Conservation (phyloP, 2,329 filamentous ascomycete species). For the Paradendryphiella salina region DNA sequence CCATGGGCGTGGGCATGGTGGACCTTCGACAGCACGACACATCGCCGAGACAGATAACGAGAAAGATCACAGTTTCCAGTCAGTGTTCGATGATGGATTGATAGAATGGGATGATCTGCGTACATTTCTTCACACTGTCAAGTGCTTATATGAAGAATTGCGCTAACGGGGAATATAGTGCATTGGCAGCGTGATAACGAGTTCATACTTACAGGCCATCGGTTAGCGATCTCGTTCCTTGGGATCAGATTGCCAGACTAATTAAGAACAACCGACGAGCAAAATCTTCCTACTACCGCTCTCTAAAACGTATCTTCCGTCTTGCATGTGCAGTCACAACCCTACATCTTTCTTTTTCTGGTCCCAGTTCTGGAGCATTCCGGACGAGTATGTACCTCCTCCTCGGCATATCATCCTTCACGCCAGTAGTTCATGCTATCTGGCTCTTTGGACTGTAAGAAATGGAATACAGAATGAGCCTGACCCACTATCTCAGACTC, state of each 20-base stretch:
- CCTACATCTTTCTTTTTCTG: slow-evolving; percentile 33
- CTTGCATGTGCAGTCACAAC: slow-evolving; percentile 47
- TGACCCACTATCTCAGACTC: slow-evolving; percentile 48
- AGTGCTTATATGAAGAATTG: background rate
- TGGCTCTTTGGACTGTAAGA: slow-evolving; percentile 36
- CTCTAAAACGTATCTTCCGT: slow-evolving; percentile 1
- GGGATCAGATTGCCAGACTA: too few relatives aligned
- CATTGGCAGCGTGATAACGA: slow-evolving; percentile 14
- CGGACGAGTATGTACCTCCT: slow-evolving; percentile 50
- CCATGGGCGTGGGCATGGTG: background rate
- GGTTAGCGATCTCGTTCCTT: background rate
- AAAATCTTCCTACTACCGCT: background rate
- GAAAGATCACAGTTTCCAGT: background rate
- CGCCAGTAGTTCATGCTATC: slow-evolving; percentile 49
- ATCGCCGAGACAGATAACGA: background rate
- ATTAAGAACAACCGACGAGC: background rate
- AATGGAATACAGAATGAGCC: slow-evolving; percentile 45
- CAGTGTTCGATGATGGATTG: background rate
- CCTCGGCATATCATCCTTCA: slow-evolving; percentile 49
- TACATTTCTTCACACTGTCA: background rate
- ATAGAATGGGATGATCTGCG: slow-evolving; percentile 9
- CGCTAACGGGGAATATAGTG: slow-evolving; percentile 2
- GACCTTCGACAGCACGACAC: slow-evolving; percentile 1
- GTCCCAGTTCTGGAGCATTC: slow-evolving; percentile 39
- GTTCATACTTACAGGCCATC: slow-evolving; percentile 7